Evolutionary conservation across 257 asterid genomes (phyloP), one percentile per base, ranked within the genome.

Genomic region (Lycium barbarum): DNA sequence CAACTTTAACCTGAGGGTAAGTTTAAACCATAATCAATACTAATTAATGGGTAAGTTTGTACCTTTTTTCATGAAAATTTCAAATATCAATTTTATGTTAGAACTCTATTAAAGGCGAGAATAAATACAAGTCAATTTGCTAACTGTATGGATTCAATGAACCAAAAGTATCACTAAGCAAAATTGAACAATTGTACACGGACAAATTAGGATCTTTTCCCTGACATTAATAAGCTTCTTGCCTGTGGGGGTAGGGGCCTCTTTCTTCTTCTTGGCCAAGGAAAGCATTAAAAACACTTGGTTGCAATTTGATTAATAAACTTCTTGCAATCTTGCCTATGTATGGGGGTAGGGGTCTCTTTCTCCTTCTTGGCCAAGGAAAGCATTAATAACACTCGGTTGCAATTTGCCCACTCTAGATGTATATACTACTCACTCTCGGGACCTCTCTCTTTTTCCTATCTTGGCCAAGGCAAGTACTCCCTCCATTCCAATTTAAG

Each of bases 241-340:
- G 17, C 40, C 38, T 45, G 45, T 20, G 9, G 9, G 0, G 9
- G 6, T 7, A 17, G 11, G 33, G 26, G 3, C 53, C 58, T 45
- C 18, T 4, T n/a, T 45, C 59, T 73, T 45, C 80, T 73, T 11
- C 22, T 74, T 49, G 81, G 22, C 40, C 81, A 74, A 74, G 7
- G 7, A 47, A 49, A 22, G 81, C n/a, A 26, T 43, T 43, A 18
- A 47, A 73, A 73, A 73, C 43, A 47, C 43, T 73, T 20, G 20
- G 58, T 47, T 73, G 81, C 13, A 26, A 26, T 26, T 26, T 26
- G 33, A 26, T 26, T 26, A 26, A 26, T 26, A 26, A 26, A 26
- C 33, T 26, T 26, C 33, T 26, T 26, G 33, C 33, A n/a, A n/a
- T n/a, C n/a, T n/a, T n/a, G n/a, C n/a, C n/a, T n/a, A n/a, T n/a